These are phyloP conservation scores for Calendula officinalis DNA, from an alignment of 129 eudicot species.

Conservation along the genomic window DNA sequence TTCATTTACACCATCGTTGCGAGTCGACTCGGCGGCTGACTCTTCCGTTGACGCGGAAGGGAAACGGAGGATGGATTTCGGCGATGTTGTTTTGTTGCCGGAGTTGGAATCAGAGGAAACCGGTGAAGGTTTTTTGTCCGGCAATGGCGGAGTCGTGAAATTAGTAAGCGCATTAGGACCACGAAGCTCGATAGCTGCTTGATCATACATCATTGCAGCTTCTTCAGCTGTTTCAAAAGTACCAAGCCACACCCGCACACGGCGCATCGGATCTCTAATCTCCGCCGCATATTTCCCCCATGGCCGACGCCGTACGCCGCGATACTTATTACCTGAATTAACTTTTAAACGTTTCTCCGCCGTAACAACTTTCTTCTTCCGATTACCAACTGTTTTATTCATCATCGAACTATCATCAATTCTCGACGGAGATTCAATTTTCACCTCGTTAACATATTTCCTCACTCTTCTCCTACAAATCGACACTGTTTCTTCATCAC, in stretches of 20 bases:
- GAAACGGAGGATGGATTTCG: slow-evolving; percentile 60
- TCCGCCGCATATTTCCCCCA: slow-evolving; percentile 99
- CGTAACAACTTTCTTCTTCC: slow-evolving; percentile 12
- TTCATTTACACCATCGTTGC: slow-evolving; percentile 16
- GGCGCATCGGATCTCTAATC: slow-evolving; percentile 74
- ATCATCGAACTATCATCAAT: neutral
- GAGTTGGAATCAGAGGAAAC: slow-evolving; percentile 42
- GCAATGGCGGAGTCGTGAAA: slow-evolving; percentile 44
- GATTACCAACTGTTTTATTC: slow-evolving; percentile 11
- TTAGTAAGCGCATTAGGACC: slow-evolving; percentile 89
- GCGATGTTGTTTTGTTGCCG: slow-evolving; percentile 40
- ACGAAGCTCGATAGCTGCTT: slow-evolving; percentile 90
- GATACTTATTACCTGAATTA: slow-evolving; percentile 48
- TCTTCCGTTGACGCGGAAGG: slow-evolving; percentile 23
- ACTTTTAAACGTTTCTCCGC: slow-evolving; percentile 26
- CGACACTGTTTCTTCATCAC: slow-evolving; percentile 48
- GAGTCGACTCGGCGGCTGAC: slow-evolving; percentile 30
- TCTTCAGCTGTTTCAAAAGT: slow-evolving; percentile 89
- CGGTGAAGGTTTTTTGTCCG: slow-evolving; percentile 22
- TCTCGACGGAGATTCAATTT: slow-evolving; percentile 32
- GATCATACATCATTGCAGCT: slow-evolving; percentile 88
- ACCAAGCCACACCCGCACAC: slow-evolving; percentile 83
- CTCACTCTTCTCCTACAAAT: slow-evolving; percentile 33
- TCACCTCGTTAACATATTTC: slow-evolving; percentile 58
- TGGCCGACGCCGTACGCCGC: slow-evolving; percentile 83